These are phyloP conservation scores for Talaromyces amestolkiae DNA, from an alignment of 2,329 filamentous ascomycete species.

Conservation along the genomic window DNA sequence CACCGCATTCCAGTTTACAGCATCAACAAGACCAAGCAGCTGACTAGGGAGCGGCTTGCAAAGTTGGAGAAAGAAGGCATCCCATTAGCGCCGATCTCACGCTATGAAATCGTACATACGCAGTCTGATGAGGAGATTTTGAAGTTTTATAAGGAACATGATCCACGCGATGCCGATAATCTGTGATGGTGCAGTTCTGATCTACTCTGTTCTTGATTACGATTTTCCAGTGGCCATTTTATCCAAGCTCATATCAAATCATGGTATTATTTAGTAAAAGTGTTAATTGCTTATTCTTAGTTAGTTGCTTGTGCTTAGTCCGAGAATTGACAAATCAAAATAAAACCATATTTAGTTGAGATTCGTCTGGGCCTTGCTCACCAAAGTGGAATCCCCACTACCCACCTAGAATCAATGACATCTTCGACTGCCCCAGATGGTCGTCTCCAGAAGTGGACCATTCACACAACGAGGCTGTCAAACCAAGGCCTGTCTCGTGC, in stretches of 20 bases:
- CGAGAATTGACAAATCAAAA: neutral
- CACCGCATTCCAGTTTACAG: conserved; percentile 41
- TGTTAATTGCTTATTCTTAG: neutral
- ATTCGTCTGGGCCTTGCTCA: neutral
- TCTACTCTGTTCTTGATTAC: neutral
- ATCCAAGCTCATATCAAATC: neutral
- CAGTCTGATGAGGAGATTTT: conserved; percentile 33
- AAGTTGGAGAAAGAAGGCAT: conserved; percentile 32
- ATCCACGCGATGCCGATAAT: conserved; percentile 31
- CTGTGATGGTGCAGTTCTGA: neutral
- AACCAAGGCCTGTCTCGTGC: too few relatives aligned
- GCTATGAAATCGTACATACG: conserved; percentile 30
- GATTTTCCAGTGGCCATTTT: neutral
- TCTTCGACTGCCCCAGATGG: neutral
- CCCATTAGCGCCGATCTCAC: conserved; percentile 34
- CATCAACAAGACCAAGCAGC: conserved; percentile 32
- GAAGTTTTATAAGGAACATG: conserved; percentile 31
- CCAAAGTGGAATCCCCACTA: neutral
- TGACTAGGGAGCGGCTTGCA: conserved; percentile 30
- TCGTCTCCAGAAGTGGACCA: neutral
- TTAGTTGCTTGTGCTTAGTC: neutral
- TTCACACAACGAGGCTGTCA: too few relatives aligned
- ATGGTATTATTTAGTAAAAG: neutral
- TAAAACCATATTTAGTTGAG: neutral
- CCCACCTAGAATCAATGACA: neutral